Evolutionary conservation across 2,329 filamentous ascomycete genomes (phyloP), one percentile per base, ranked within the genome.

Genomic region (Bipolaris sorokiniana): DNA sequence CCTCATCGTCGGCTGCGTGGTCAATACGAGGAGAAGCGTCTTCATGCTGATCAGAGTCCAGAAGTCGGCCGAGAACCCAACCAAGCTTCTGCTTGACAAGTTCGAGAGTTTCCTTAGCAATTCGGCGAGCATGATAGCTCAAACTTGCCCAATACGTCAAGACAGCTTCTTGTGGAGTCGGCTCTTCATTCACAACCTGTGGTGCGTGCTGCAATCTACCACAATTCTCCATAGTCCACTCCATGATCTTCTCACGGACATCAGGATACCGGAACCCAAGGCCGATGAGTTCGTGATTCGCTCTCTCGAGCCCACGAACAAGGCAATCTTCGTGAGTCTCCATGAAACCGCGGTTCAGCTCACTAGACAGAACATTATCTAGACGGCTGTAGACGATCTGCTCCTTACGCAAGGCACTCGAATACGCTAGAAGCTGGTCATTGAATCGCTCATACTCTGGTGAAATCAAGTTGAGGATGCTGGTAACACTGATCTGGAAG

Each of bases 281-380:
- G 3, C 51, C 56, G 33, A 47, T 31, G 13, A 65, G 61, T 3
- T 62, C 42, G 1, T 42, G 11, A n/a, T 70, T 33, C 2, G 60
- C 66, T 3, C 38, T 13, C 2, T 44, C 36, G 6, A 68, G 57
- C 9, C 65, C 69, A 9, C 69, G 69, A 7, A 50, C 59, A 11
- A 73, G 66, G 38, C 71, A 74, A 7, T 69, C 48, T 11, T 65
- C 55, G 28, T 74, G 59, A 2, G 51, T 65, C 41, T 74, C 71
- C 46, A 64, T 61, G 37, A 57, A 56, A 9, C 40, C 23, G 37
- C 54, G 54, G 4, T 44, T 36, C 7, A 72, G 54, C 20, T 44
- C 48, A 5, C 26, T 44, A 9, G 45, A 23, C 2, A 60, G 45
- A 1, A 72, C 37, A 4, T 16, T 20, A 2, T 61, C 60, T 4